Evolutionary conservation across 2,329 filamentous ascomycete genomes (phyloP).

Genomic region (Talaromyces sp.): DNA sequence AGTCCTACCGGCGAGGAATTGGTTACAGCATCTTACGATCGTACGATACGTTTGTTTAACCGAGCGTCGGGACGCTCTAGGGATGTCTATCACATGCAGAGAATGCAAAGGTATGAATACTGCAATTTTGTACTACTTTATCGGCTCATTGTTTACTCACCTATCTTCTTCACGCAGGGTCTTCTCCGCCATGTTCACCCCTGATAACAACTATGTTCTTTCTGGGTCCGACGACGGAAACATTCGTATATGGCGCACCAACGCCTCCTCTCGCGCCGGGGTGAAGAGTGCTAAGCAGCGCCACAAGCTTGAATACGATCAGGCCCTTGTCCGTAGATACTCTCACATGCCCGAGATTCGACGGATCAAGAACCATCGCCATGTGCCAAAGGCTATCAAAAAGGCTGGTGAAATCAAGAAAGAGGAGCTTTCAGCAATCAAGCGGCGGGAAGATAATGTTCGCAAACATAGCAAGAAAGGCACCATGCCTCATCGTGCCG

Average conservation of each 20-base stretch:
- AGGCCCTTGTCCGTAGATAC: constrained; percentile 76
- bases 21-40: constrained; percentile 82
- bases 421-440: constrained; percentile 81
- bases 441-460: constrained; percentile 90
- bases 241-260: constrained; percentile 79
- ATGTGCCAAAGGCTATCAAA: constrained; percentile 88
- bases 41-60: constrained; percentile 82
- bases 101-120: constrained; percentile 68
- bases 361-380: constrained; percentile 84
- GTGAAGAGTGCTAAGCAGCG: constrained; percentile 81
- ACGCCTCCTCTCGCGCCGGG: constrained; percentile 76
- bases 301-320: constrained; percentile 87
- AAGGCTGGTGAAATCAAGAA: constrained; percentile 93
- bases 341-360: constrained; percentile 94
- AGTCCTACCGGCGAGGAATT: constrained; percentile 91
- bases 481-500: constrained; percentile 65
- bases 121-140: neutral
- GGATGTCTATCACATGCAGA: constrained; percentile 95
- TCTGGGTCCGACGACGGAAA: constrained; percentile 94
- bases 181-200: constrained; percentile 77
- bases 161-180: constrained; percentile 50
- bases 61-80: constrained; percentile 75
- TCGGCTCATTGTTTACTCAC: constrained; percentile 6
- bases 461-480: constrained; percentile 85
- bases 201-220: constrained; percentile 84